Conservation (phyloP, 139 green algal genomes). For the Klebsormidium nitens region DNA sequence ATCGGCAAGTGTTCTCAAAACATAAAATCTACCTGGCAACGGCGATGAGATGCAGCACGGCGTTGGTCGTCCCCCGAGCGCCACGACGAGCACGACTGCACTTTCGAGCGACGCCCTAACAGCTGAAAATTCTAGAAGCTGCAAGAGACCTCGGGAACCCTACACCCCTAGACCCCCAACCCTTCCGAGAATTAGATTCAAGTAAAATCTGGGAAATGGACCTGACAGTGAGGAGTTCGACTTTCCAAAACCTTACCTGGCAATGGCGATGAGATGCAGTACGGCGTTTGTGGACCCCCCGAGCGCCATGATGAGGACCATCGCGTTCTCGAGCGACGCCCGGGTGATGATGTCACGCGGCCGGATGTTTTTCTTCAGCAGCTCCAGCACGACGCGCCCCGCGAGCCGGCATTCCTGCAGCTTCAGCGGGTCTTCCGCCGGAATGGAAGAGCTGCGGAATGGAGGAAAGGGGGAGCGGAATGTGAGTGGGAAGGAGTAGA, state of each 20-base stretch:
- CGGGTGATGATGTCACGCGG: constrained; percentile 95
- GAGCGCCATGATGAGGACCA: constrained; percentile 82
- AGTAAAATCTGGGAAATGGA: too few species aligned
- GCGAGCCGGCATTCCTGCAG: constrained; percentile 84
- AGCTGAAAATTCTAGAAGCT: too few species aligned
- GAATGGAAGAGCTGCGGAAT: constrained; percentile 63
- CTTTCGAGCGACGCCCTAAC: too few species aligned
- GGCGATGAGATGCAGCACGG: constrained; percentile 62
- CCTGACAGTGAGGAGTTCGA: too few species aligned
- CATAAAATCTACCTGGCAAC: too few species aligned
- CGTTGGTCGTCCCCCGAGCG: too few species aligned
- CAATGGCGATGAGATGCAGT: constrained; percentile 57
- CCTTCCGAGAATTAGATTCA: too few species aligned
- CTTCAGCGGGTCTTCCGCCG: constrained; percentile 92
- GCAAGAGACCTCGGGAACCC: too few species aligned
- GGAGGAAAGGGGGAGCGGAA: background rate
- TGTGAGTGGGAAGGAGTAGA: background rate
- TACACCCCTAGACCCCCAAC: too few species aligned
- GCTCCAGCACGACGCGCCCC: constrained; percentile 49
- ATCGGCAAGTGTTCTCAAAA: too few species aligned
- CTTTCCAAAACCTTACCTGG: too few species aligned
- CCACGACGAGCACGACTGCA: too few species aligned
- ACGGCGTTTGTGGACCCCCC: constrained; percentile 94
- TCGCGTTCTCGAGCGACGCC: constrained; percentile 93
- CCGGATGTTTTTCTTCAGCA: constrained; percentile 79